Evolutionary conservation across 176 grass and related monocot genomes (phyloP).

Genomic region (Eleusine coracana): DNA sequence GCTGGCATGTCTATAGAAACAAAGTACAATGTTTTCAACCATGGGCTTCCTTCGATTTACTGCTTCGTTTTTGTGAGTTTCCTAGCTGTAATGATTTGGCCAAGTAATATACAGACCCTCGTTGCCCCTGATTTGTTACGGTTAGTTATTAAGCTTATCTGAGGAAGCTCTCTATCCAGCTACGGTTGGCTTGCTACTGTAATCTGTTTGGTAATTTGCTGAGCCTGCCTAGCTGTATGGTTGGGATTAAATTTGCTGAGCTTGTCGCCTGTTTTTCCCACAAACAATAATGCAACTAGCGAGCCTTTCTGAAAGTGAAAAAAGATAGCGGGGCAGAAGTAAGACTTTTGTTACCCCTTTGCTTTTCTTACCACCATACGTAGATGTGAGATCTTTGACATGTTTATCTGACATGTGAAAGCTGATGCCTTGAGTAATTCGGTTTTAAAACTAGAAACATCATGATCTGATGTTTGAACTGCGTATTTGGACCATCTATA

Average conservation of each 20-base stretch:
- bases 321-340: too few species aligned
- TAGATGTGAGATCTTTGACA: not conserved
- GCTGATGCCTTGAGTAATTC: not conserved
- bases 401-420: not conserved
- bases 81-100: not conserved
- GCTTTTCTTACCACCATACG: not conserved
- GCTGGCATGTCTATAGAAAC: not conserved
- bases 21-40: slow-evolving; percentile 1
- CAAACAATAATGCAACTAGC: not conserved
- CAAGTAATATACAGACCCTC: not conserved
- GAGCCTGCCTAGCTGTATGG: not conserved
- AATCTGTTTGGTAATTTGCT: not conserved
- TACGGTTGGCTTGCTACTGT: not conserved
- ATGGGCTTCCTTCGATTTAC: not conserved
- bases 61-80: not conserved
- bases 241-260: not conserved
- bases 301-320: not conserved
- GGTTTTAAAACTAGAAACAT: not conserved
- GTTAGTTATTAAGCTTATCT: not conserved
- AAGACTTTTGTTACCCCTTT: not conserved
- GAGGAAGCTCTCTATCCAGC: not conserved
- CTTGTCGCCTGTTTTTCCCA: not conserved
- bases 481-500: not conserved
- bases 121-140: not conserved
- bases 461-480: not conserved